These are phyloP conservation scores for Piromyces finnis DNA, from an alignment of 192 early-diverging fungal species.

Conservation along the genomic window DNA sequence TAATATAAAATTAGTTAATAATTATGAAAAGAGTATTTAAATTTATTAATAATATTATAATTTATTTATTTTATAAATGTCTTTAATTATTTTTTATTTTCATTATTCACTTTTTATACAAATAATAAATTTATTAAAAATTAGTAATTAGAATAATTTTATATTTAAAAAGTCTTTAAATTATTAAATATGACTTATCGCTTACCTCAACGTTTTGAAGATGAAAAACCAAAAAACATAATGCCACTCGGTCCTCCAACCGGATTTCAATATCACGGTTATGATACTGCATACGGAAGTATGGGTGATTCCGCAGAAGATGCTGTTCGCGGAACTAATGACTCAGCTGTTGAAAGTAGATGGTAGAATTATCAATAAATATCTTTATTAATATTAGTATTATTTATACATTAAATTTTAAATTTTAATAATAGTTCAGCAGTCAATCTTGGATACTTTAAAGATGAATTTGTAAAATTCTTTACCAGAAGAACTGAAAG, in stretches of 20 bases:
- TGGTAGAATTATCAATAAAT: constrained; percentile 36
- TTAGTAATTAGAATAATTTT: too few species aligned
- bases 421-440: constrained; percentile 39
- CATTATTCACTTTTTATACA: too few species aligned
- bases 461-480: constrained; percentile 37
- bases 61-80: too few species aligned
- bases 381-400: too few species aligned
- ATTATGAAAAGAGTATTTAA: too few species aligned
- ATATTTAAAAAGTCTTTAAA: neutral
- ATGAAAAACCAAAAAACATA: neutral
- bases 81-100: too few species aligned
- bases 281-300: neutral
- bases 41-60: too few species aligned
- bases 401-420: too few species aligned
- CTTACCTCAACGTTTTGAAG: neutral
- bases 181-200: neutral
- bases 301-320: constrained; percentile 20
- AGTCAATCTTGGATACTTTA: constrained; percentile 57
- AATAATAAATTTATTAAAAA: too few species aligned
- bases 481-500: constrained; percentile 54
- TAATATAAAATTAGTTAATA: too few species aligned
- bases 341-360: constrained; percentile 70
- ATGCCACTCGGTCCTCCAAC: neutral
- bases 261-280: neutral
- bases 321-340: constrained; percentile 73